These are phyloP conservation scores for Phytophthora nicotianae DNA, from an alignment of 352 stramenopile genomes.

Conservation along the genomic window DNA sequence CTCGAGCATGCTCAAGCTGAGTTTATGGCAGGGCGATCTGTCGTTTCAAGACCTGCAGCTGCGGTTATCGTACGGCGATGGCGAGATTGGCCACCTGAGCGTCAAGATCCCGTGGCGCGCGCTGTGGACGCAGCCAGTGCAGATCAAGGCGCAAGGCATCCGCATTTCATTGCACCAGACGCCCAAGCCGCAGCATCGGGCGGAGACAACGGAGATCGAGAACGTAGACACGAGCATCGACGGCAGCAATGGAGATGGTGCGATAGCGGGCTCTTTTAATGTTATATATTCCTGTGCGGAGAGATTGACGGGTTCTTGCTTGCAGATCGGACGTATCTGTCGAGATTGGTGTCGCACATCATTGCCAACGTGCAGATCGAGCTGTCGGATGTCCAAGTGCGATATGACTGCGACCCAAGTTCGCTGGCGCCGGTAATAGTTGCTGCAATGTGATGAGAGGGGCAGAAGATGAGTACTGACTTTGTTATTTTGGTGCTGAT, in stretches of 20 bases:
- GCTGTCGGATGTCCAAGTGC: conserved; percentile 77
- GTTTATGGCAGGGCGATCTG: conserved; percentile 86
- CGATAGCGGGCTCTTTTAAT: neutral
- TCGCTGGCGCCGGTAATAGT: conserved; percentile 63
- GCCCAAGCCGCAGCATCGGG: conserved; percentile 29
- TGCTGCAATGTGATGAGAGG: neutral
- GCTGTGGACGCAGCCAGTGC: conserved; percentile 83
- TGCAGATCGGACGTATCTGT: conserved; percentile 83
- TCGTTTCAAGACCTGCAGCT: conserved; percentile 85
- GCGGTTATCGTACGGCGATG: conserved; percentile 78
- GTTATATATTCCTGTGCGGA: neutral
- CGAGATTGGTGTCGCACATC: conserved; percentile 80
- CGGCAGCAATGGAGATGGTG: conserved; percentile 49
- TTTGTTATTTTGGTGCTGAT: conserved; percentile 11
- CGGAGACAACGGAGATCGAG: conserved; percentile 13
- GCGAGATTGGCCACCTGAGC: conserved; percentile 75
- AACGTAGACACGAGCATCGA: conserved; percentile 37
- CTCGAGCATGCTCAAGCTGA: conserved; percentile 82
- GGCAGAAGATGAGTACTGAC: neutral
- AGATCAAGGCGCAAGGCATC: conserved; percentile 77
- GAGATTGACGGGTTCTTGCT: conserved; percentile 8
- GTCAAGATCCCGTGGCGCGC: conserved; percentile 87
- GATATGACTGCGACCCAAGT: conserved; percentile 78
- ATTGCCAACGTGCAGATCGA: conserved; percentile 90
- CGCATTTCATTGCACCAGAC: conserved; percentile 75